Evolutionary conservation across 2,329 filamentous ascomycete species (phyloP), one percentile per base, ranked within the genome.

Genomic region (Magnaporthiopsis rhizophila): DNA sequence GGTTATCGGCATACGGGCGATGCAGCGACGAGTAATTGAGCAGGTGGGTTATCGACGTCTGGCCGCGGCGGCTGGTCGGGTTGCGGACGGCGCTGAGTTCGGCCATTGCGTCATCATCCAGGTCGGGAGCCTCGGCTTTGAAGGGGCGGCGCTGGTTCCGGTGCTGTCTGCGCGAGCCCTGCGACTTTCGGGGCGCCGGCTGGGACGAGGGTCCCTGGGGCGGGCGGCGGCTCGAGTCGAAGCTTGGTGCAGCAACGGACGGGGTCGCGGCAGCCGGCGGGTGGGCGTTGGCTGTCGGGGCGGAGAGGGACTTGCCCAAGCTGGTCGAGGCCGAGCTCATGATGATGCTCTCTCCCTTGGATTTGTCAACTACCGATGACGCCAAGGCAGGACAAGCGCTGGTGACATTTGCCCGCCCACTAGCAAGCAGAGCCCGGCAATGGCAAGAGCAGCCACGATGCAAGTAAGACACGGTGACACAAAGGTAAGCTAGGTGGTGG

Each of bases 21-120:
- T 45, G 61, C 58, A 90, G 87, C 28, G 93, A 90, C 59, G 90
- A 87, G 76, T 97, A 96, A 79, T 94, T 94, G 83, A 99, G 90
- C 65, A 99, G 80, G 76, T 99, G 95, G 57, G 95, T 98, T 74
- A 99, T 99, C 72, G 91, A 96, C 64, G 92, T 97, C 77, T 97
- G 94, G 64, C 95, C 95, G 71, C 95, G 91, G 65, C 95, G 89
- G 72, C 83, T 84, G n/a, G 80, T 81, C 15, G 83, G 75, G 68
- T 85, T 86, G 65, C 82, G 79, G 65, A 86, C 75, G 26, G 83
- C 83, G 68, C 83, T 78, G 67, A 93, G 82, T 80, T 97, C 92
- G 68, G 87, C 92, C 85, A 96, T 88, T 71, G 86, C 86, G 84
- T 97, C 92, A 79, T 97, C 92, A 79, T 93, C 88, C 74, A 89